Evolutionary conservation across 1,284 basidiomycete genomes (phyloP), one percentile per base, ranked within the genome.

Genomic region (Cutaneotrichosporon curvatum): DNA sequence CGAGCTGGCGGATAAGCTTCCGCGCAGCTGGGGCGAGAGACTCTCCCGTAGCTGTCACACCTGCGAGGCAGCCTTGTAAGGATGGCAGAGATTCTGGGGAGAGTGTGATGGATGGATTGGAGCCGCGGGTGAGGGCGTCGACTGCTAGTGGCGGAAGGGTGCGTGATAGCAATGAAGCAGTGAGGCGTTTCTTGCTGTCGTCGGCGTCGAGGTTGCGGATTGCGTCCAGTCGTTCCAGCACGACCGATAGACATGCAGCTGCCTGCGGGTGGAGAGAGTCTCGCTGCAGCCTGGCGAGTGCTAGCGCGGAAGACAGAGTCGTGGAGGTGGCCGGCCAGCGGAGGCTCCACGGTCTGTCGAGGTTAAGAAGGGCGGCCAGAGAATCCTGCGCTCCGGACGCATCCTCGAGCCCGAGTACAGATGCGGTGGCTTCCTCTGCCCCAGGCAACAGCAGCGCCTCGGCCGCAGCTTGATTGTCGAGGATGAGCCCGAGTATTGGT

Each of bases 341-440:
- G 0, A 43, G 36, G 6, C 21, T 25, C 16, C 23, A 32, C 10
- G 50, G 43, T 4, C 16, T 6, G 15, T 16, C 28, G 18, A 37
- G 45, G 11, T 22, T 35, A 6, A 21, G 11, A 2, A 44, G 25
- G 3, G 42, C 28, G 3, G 40, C 46, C 8, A 16, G 12, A 4
- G 35, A 36, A 6, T 40, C 31, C 25, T 12, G 31, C 6, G 3
- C 21, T 9, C 7, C 22, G 8, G 18, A 10, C 19, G 18, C 12
- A 14, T 22, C 19, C 9, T 52, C 34, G n/a, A 48, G 21, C 4
- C 46, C 50, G 15, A 52, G 50, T 15, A 52, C 18, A 1, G 50
- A 45, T 4, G 22, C 23, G 12, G 40, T 16, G 3, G 39, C 38
- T 0, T 4, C 31, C 1, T 37, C 41, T 1, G 38, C 33, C 2